Conservation (phyloP, 2,329 filamentous ascomycete species). For the Monilinia vaccinii-corymbosi region DNA sequence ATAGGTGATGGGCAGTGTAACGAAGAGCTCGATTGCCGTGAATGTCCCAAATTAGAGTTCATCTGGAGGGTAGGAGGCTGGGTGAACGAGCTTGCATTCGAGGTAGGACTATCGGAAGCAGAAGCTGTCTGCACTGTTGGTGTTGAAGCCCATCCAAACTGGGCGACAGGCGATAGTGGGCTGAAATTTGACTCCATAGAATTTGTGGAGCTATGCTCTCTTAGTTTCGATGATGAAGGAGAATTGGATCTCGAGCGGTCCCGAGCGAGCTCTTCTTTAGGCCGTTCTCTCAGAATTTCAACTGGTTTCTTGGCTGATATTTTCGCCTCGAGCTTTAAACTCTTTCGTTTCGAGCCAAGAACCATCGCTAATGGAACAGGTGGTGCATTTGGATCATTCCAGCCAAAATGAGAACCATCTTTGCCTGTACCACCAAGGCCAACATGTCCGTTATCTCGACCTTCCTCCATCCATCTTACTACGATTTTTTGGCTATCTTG, state of each 20-base stretch:
- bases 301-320: conserved; percentile 1
- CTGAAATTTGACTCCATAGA: conserved; percentile 10
- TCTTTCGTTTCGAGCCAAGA: conserved; percentile 17
- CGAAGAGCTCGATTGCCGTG: background rate
- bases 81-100: background rate
- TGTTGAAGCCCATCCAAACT: conserved; percentile 21
- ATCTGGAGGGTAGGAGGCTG: background rate
- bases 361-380: conserved; percentile 38
- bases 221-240: conserved; percentile 16
- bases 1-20: background rate
- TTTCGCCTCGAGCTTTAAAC: conserved; percentile 13
- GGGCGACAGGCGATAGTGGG: conserved; percentile 11
- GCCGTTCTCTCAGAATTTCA: conserved; percentile 24
- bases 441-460: conserved; percentile 45
- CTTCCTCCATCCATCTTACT: conserved; percentile 57
- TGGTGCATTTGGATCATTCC: conserved; percentile 44
- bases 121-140: background rate
- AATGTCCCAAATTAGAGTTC: background rate
- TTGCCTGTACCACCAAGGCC: conserved; percentile 38
- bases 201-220: conserved; percentile 18
- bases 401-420: conserved; percentile 48
- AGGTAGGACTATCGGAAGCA: background rate
- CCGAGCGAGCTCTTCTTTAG: conserved; percentile 17
- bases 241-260: conserved; percentile 17
- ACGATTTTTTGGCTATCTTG: conserved; percentile 48